These are phyloP conservation scores for Benincasa hispida DNA, from an alignment of 306 rosid genomes.

Conservation along the genomic window DNA sequence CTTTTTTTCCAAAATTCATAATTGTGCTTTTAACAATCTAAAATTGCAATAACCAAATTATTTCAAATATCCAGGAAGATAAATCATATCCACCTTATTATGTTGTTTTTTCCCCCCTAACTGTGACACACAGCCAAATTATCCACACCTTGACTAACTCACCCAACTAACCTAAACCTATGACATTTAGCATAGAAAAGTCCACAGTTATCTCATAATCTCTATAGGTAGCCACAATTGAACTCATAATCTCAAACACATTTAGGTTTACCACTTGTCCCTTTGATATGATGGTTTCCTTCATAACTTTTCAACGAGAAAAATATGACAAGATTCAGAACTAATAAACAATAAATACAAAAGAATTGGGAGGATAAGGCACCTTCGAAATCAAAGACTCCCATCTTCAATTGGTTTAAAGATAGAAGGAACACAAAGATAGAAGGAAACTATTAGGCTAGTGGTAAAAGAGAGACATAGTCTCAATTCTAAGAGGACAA, in stretches of 20 bases:
- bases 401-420: background rate
- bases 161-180: background rate
- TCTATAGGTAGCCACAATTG: background rate
- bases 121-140: background rate
- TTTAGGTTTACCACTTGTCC: background rate
- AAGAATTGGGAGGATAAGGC: background rate
- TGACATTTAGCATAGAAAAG: background rate
- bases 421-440: constrained; percentile 5
- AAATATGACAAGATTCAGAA: background rate
- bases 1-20: no score
- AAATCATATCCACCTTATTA: background rate
- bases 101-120: background rate
- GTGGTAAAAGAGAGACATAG: no score
- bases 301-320: background rate
- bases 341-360: background rate
- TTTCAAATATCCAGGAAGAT: background rate
- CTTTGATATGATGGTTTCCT: background rate
- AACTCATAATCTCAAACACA: background rate
- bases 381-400: background rate
- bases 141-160: background rate
- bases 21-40: no score
- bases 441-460: no score
- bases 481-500: no score
- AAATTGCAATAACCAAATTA: background rate
- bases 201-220: background rate